Evolutionary conservation across 2,329 filamentous ascomycete species (phyloP), one percentile per base, ranked within the genome.

Genomic region (Bipolaris cookei): DNA sequence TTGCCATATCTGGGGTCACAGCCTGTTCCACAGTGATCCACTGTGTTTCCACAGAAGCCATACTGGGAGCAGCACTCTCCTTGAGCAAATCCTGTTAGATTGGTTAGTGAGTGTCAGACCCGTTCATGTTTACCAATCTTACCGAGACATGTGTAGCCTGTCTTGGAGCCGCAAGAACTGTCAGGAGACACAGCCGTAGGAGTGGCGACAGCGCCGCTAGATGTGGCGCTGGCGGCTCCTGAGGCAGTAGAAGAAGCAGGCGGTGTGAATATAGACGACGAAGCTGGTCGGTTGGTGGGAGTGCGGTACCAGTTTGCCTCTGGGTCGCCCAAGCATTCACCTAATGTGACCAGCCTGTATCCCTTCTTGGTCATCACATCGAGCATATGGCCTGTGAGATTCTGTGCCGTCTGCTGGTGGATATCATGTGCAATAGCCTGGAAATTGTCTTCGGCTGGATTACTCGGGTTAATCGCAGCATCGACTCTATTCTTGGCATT

Each of bases 341-440:
- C 80, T 10, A 81, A 68, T 1, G 78, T 80, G 6, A 81, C 79
- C 18, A 76, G 69, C 48, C 70, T 71, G 72, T 77, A 81, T 32
- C 76, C 76, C 54, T 77, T 74, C 13, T 59, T 60, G 20, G 63
- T 61, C 25, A 75, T 69, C 38, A 59, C 64, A 16, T 78, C 63
- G 23, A 81, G 77, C 71, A 81, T 78, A 58, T 72, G 78, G 18
- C 66, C 69, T 4, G 79, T 78, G 38, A 82, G 67, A 50, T 74
- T 75, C 32, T 73, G 58, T 1, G 77, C 80, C 3, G 80, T 82
- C 66, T 78, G 75, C 44, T 76, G 51, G 55, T 81, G 77, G 25
- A 80, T 80, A 54, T 82, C 80, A 63, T 82, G 80, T 21, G 71
- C 85, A 59, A 88, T 82, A 8, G 82, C 79, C 39, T 87, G 65